These are phyloP conservation scores for Backusella luteola DNA, from an alignment of 192 early-diverging fungal genomes.

Conservation along the genomic window DNA sequence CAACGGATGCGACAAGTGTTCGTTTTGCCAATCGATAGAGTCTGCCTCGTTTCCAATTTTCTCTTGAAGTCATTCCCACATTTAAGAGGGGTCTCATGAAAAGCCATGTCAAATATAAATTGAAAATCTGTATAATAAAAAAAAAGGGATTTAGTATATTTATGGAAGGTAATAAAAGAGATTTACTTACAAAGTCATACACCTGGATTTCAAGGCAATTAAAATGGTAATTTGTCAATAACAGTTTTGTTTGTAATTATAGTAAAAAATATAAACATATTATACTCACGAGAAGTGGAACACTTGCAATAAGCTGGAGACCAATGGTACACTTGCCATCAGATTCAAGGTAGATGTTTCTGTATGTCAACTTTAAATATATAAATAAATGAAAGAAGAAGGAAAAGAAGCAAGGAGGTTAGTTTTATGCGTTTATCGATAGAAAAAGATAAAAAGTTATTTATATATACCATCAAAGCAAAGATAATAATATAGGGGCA, in stretches of 20 bases:
- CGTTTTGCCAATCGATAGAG: constrained; percentile 41
- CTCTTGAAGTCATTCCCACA: constrained; percentile 12
- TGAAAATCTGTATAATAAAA: constrained; percentile 24
- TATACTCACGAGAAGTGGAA: constrained; percentile 39
- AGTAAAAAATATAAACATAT: background rate
- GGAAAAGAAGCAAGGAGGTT: background rate
- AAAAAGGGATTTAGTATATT: background rate
- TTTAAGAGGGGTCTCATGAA: constrained; percentile 33
- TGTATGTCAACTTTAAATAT: constrained; percentile 22
- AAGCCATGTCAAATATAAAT: constrained; percentile 36
- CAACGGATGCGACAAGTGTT: constrained; percentile 43
- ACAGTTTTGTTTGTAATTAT: background rate
- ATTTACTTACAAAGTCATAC: constrained; percentile 36
- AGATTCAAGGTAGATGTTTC: constrained; percentile 23
- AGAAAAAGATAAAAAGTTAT: background rate
- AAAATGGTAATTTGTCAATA: background rate
- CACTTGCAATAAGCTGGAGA: constrained; percentile 23
- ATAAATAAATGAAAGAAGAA: background rate
- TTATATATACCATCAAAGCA: constrained; percentile 34
- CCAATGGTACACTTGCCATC: constrained; percentile 37
- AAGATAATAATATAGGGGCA: constrained; percentile 40
- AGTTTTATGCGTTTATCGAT: background rate
- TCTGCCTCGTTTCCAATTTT: constrained; percentile 26
- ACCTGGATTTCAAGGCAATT: constrained; percentile 8
- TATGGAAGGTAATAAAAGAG: background rate